Evolutionary conservation across 139 green algal species (phyloP), one percentile per base, ranked within the genome.

Genomic region (Trebouxia sp.): DNA sequence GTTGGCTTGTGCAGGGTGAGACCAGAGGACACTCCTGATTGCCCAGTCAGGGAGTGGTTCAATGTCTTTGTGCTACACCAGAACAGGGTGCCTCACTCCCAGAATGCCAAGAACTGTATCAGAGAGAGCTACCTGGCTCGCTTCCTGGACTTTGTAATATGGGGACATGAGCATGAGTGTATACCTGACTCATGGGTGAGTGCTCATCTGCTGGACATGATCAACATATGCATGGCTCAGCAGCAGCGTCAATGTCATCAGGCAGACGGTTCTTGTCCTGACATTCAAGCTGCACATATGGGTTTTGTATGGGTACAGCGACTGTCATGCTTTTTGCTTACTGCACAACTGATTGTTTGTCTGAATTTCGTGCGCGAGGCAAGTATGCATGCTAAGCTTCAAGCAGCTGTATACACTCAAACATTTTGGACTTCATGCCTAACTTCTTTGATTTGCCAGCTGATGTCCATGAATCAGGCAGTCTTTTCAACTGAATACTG

Each of bases 101-200:
- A 86, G 66, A 65, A 38, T n/a, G 84, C 92, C 66, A 98, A 97
- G 79, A 97, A 94, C 80, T 88, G 41, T 56, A 89, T 99, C 55
- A 82, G 85, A 39, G 95, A 98, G 85, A 39, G 83, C 65, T 88
- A 93, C 82, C 88, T 99, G 74, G 85, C 94, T 10, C 26, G 48
- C 15, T 98, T 97, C 83, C 87, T 99, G 83, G 96, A 99, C 90
- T 82, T 99, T 30, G 92, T 98, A 11, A 72, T 99, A 14, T 99
- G 96, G 96, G 96, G 96, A 1, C 96, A 99, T 85, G 96, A 99
- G 87, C 96, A 99, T 84, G 96, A 99, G 90, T 99, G 94, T 91
- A 88, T 91, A 45, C 53, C 87, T 0, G 89, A 97, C 9, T 80
- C 89, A 22, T 82, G 92, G 90, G 90, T 91, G 55, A 74, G 80